These are phyloP conservation scores for Lentinula lateritia DNA, from an alignment of 768 basidiomycete genomes.

Conservation along the genomic window DNA sequence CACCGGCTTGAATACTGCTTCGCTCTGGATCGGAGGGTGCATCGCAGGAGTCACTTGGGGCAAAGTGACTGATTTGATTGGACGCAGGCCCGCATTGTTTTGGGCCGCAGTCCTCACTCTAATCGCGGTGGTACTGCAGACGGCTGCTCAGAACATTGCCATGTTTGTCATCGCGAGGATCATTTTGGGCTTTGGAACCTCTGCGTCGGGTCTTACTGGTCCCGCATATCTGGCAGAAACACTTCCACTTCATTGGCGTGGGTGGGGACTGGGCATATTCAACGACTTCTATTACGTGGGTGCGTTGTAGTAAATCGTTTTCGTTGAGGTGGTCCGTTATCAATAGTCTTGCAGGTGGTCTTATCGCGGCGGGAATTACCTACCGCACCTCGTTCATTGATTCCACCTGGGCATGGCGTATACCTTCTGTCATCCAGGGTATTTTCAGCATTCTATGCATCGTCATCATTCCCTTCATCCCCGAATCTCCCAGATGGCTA, in stretches of 20 bases:
- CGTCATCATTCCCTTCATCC: conserved; percentile 25
- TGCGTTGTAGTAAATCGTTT: not conserved
- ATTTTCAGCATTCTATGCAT: conserved; percentile 23
- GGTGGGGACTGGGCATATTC: conserved; percentile 18
- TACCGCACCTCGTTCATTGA: conserved; percentile 21
- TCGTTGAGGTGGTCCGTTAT: not conserved
- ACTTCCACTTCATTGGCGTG: conserved; percentile 16
- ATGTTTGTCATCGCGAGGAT: conserved; percentile 19
- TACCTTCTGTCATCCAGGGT: conserved; percentile 25
- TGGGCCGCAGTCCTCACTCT: conserved; percentile 16
- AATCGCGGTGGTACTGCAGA: conserved; percentile 16
- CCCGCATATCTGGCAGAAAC: conserved; percentile 18
- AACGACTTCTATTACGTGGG: conserved; percentile 20
- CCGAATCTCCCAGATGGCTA: conserved; percentile 36
- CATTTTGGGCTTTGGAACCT: conserved; percentile 17
- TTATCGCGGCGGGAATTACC: conserved; percentile 16
- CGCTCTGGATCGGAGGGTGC: conserved; percentile 18
- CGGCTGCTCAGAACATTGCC: conserved; percentile 16
- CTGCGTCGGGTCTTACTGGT: conserved; percentile 16
- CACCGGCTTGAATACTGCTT: conserved; percentile 14
- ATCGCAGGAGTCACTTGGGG: conserved; percentile 17
- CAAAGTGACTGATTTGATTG: conserved; percentile 17
- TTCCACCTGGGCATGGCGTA: conserved; percentile 27
- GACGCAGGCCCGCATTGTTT: conserved; percentile 15
- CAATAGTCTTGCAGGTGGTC: not conserved